Evolutionary conservation across 2,329 filamentous ascomycete species (phyloP), one percentile per base, ranked within the genome.

Genomic region (Colletotrichum somersetense): DNA sequence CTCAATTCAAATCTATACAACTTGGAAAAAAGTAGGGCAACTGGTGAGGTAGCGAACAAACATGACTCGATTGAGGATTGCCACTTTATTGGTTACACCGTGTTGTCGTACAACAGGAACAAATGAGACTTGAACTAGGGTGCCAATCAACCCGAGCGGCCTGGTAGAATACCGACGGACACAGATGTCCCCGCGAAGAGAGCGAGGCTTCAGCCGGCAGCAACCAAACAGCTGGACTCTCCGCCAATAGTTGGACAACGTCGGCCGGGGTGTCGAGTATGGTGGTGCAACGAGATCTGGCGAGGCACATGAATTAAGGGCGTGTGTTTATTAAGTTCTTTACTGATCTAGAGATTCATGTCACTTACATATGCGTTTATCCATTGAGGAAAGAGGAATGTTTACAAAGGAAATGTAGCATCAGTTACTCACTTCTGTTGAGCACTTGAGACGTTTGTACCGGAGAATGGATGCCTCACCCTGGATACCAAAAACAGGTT

Each of bases 221-320:
- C 18, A 11, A 62, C 56, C 67, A 56, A 48, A 56, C n/a, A 16
- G 16, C 58, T 64, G 59, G 66, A 58, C 23, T 58, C 44, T 38
- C 2, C 5, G 20, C 12, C 53, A 64, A 42, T 33, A 12, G 53
- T 59, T 69, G 53, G 46, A 55, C 46, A 46, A 68, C 64, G 38
- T 48, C 38, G 44, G 30, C 30, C 30, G 30, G 30, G 46, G 5
- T 38, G 59, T 59, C 46, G 66, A 72, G 52, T 72, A 66, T 63
- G 20, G 30, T 55, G 40, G 52, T 59, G 26, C 58, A 23, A 59
- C 66, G 12, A 63, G 46, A 72, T 69, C 58, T 59, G n/a, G 40
- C 20, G 46, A 23, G n/a, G 18, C 38, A 14, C 52, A 50, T 30
- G 12, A 10, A 33, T 10, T 14, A 20, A n/a, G 35, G 58, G 56